Evolutionary conservation across 306 rosid species (phyloP).

Genomic region (Quercus bicolor): DNA sequence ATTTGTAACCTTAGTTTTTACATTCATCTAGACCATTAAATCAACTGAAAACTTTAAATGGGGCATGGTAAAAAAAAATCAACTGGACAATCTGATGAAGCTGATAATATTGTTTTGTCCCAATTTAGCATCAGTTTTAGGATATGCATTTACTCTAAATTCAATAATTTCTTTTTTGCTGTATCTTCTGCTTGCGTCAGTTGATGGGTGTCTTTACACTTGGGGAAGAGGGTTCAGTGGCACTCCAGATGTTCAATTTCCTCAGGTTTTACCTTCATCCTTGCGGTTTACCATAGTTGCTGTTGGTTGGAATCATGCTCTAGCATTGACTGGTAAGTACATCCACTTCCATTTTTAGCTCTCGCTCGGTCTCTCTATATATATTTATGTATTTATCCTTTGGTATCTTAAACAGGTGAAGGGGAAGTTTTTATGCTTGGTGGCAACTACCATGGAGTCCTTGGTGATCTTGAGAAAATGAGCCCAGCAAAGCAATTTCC

Average conservation of each 20-base stretch:
- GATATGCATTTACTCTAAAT: not conserved
- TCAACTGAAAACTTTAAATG: not conserved
- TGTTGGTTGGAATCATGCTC: constrained; percentile 89
- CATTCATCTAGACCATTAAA: not conserved
- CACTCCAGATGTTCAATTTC: constrained; percentile 45
- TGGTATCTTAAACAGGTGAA: constrained; percentile 38
- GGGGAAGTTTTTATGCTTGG: constrained; percentile 74
- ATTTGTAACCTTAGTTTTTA: not conserved
- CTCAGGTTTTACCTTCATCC: constrained; percentile 36
- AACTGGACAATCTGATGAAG: not conserved
- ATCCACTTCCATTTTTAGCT: not conserved
- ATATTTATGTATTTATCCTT: not conserved
- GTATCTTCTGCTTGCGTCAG: constrained; percentile 30
- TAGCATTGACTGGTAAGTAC: constrained; percentile 59
- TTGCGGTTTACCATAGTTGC: constrained; percentile 38
- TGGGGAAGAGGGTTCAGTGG: constrained; percentile 92
- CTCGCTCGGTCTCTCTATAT: not conserved
- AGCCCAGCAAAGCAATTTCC: constrained; percentile 25
- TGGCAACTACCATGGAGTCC: constrained; percentile 70
- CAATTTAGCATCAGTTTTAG: not conserved
- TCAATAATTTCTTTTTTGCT: not conserved
- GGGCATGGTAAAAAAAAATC: not conserved
- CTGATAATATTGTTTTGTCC: not conserved
- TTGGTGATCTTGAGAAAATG: constrained; percentile 41
- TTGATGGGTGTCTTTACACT: constrained; percentile 63